Evolutionary conservation across 352 stramenopile genomes (phyloP).

Genomic region (Pythium apleroticum): DNA sequence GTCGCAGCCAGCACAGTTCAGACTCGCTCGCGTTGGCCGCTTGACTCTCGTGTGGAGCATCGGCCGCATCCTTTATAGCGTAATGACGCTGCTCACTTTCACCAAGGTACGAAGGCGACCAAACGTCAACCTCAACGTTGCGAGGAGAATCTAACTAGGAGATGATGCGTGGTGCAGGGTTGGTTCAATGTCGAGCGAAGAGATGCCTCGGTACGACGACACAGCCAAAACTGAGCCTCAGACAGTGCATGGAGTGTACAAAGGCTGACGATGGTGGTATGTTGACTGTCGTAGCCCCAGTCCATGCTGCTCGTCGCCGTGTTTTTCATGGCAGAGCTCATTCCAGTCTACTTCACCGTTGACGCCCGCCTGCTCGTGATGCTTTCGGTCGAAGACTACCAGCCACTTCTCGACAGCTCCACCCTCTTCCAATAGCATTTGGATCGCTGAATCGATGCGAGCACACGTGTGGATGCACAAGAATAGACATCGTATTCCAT

Average conservation of each 20-base stretch:
- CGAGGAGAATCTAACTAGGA: no score
- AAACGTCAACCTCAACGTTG: no score
- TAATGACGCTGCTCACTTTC: constrained; percentile 87
- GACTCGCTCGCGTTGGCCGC: constrained; percentile 56
- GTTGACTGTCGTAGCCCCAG: constrained; percentile 44
- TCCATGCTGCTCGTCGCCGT: constrained; percentile 83
- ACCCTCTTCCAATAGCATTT: constrained; percentile 46
- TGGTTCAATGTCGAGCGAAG: constrained; percentile 83
- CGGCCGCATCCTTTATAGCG: constrained; percentile 84
- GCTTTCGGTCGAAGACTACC: constrained; percentile 81
- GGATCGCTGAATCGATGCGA: no score
- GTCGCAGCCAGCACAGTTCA: constrained; percentile 50
- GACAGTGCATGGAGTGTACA: neutral
- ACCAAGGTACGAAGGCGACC: constrained; percentile 82
- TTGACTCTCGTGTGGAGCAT: constrained; percentile 84
- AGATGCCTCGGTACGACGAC: constrained; percentile 53
- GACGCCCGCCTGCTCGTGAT: constrained; percentile 73
- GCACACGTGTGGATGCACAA: neutral
- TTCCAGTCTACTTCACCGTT: constrained; percentile 77
- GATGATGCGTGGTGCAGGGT: constrained; percentile 31
- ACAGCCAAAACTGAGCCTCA: neutral
- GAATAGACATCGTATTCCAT: constrained; percentile 3
- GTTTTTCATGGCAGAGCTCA: constrained; percentile 76
- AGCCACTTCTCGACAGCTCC: constrained; percentile 62
- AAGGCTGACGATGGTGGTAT: neutral